Percentiles rank a stretch among this genome's conserved stretches.
Conservation (phyloP, 106 monocot species). For the Dendrobium catenatum region DNA sequence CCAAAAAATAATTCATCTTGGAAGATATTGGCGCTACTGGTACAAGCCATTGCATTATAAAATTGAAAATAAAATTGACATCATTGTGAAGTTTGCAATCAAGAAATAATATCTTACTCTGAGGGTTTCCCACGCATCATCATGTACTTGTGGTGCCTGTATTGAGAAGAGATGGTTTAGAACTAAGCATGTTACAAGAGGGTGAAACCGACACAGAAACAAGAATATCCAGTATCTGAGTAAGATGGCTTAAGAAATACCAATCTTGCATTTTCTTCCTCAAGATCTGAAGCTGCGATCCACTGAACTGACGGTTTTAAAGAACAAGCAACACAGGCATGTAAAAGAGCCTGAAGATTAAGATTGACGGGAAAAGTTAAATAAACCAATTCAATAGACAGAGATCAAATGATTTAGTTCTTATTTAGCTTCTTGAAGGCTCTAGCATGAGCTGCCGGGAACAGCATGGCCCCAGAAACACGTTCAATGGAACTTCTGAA, state of each 20-base stretch:
- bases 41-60: too few relatives aligned
- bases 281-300: constrained; percentile 83
- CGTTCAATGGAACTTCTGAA: too few relatives aligned
- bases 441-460: too few relatives aligned
- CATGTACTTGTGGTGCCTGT: constrained; percentile 69
- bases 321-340: constrained; percentile 69
- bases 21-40: too few relatives aligned
- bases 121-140: constrained; percentile 55
- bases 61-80: not conserved
- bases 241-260: constrained; percentile 20
- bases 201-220: not conserved
- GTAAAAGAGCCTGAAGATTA: constrained; percentile 63
- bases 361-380: too few relatives aligned
- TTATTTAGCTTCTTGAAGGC: too few relatives aligned
- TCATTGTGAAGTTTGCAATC: not conserved
- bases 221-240: not conserved
- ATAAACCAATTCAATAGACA: too few relatives aligned
- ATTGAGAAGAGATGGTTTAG: constrained; percentile 8
- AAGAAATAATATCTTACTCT: constrained; percentile 29
- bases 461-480: too few relatives aligned
- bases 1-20: too few relatives aligned
- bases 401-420: too few relatives aligned
- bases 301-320: constrained; percentile 55
- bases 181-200: too few relatives aligned
- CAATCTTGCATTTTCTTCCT: constrained; percentile 50